These are phyloP conservation scores for Plasmodium knowlesi DNA, from an alignment of 169 alveolate species.

Conservation along the genomic window DNA sequence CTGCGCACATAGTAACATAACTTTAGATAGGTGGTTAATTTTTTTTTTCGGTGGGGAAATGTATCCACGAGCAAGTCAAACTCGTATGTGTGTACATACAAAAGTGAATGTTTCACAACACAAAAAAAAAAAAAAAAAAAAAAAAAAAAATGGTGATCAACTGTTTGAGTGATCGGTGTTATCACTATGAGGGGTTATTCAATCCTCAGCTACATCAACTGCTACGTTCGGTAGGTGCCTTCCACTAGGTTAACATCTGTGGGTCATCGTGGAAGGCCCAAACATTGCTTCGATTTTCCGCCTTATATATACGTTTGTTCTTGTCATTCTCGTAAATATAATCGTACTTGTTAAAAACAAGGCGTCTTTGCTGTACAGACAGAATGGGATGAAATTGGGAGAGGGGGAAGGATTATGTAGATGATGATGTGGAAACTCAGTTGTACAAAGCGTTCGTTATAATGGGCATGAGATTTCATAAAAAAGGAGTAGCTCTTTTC, in stretches of 20 bases:
- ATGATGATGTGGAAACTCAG: background rate
- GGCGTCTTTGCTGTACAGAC: constrained; percentile 42
- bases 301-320: constrained; percentile 44
- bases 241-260: constrained; percentile 55
- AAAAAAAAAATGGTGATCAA: background rate
- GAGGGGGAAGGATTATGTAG: background rate
- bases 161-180: background rate
- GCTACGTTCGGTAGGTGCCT: background rate
- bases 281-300: constrained; percentile 48
- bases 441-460: background rate
- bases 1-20: background rate
- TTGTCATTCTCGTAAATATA: constrained; percentile 67
- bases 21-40: background rate
- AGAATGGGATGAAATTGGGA: background rate
- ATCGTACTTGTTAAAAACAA: constrained; percentile 50
- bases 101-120: background rate
- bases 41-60: background rate
- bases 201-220: background rate
- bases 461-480: background rate
- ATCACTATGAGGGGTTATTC: background rate
- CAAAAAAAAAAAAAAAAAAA: background rate
- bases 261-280: constrained; percentile 74
- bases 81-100: background rate
- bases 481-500: background rate
- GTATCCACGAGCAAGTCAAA: background rate